Percentiles rank a stretch among this genome's conserved stretches.
phyloP scores from a whole-genome alignment of 306 rosid genomes.

The Vigna hirtella region DNA sequence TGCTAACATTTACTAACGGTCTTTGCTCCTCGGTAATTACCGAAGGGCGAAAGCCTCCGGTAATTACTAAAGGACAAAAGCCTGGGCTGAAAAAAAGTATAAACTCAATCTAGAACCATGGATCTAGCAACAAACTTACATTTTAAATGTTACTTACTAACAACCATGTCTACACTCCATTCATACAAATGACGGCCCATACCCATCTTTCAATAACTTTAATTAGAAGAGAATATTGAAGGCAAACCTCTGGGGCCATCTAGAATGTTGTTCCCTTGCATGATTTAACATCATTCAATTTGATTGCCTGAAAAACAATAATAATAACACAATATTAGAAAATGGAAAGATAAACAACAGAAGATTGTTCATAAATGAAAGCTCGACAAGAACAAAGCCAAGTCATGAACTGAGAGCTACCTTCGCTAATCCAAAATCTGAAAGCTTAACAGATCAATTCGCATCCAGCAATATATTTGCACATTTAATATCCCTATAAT shows the following conservation, averaged over 20 bases:
- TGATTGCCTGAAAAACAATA: slow-evolving; percentile 65
- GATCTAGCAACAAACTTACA: slow-evolving; percentile 19
- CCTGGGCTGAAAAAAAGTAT: not conserved
- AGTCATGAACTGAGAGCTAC: slow-evolving; percentile 46
- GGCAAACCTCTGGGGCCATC: slow-evolving; percentile 99
- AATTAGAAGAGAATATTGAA: slow-evolving; percentile 39
- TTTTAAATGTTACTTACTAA: not conserved
- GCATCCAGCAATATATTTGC: slow-evolving; percentile 92
- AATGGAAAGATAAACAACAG: slow-evolving; percentile 12
- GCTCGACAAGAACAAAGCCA: not conserved
- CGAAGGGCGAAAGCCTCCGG: too few species aligned
- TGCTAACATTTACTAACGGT: too few species aligned
- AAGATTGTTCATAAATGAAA: slow-evolving; percentile 8
- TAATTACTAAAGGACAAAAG: too few species aligned
- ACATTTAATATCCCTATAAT: slow-evolving; percentile 84
- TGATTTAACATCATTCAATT: slow-evolving; percentile 79
- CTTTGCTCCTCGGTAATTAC: too few species aligned
- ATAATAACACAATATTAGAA: slow-evolving; percentile 32
- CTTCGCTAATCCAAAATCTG: slow-evolving; percentile 99
- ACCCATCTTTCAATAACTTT: slow-evolving; percentile 14
- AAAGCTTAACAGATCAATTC: slow-evolving; percentile 91
- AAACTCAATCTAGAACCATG: slow-evolving; percentile 28
- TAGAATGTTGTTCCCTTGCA: slow-evolving; percentile 92
- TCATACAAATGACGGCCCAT: slow-evolving; percentile 27
- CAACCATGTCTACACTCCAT: not conserved